phyloP scores from a whole-genome alignment of 129 eudicot species.

The Helianthus tuberosus region DNA sequence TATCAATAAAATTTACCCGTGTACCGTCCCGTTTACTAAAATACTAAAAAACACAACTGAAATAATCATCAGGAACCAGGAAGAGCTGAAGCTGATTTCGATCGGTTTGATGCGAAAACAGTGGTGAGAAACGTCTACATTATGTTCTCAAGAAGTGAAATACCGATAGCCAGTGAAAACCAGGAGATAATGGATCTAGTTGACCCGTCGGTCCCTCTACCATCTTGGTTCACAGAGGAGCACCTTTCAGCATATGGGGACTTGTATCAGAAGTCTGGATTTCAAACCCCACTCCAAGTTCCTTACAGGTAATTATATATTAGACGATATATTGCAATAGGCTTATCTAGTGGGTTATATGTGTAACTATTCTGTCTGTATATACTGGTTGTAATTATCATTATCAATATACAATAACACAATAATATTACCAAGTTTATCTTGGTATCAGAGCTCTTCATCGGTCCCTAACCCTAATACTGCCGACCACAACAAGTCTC shows the following conservation, averaged over 20 bases:
- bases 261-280: conserved; percentile 52
- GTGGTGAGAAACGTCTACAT: conserved; percentile 49
- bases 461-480: no score
- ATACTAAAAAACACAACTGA: not conserved
- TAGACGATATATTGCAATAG: no score
- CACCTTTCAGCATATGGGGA: conserved; percentile 45
- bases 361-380: no score
- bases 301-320: conserved; percentile 58
- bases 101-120: conserved; percentile 49
- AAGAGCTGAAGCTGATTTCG: conserved; percentile 62
- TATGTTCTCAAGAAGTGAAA: conserved; percentile 48
- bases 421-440: no score
- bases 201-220: conserved; percentile 45
- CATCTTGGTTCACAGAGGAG: conserved; percentile 54
- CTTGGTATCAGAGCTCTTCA: no score
- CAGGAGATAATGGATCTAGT: conserved; percentile 65
- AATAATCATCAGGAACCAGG: conserved; percentile 41
- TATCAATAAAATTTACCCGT: no score
- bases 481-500: no score
- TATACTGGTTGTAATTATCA: no score
- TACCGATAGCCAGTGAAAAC: conserved; percentile 43
- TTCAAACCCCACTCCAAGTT: conserved; percentile 52
- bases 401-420: no score
- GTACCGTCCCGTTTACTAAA: no score
- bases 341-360: no score